Evolutionary conservation across 768 basidiomycete species (phyloP).

Genomic region (Leccinum arenicola): DNA sequence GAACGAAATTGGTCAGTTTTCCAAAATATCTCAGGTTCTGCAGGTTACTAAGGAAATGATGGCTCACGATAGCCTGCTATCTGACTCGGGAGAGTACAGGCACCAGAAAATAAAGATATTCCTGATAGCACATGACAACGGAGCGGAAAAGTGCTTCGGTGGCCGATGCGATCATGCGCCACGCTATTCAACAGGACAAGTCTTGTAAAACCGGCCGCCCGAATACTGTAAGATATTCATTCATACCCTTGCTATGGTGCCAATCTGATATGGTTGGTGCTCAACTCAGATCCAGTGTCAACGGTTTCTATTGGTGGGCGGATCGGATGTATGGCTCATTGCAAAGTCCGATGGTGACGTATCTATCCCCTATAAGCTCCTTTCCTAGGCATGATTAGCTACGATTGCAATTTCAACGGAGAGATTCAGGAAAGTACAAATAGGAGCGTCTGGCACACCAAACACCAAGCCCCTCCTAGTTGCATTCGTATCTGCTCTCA

Average conservation of each 20-base stretch:
- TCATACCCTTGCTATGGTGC: neutral
- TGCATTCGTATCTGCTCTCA: neutral
- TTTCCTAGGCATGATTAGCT: constrained; percentile 1
- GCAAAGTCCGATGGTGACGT: constrained; percentile 5
- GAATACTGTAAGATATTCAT: neutral
- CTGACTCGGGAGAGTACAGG: neutral
- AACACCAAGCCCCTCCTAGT: neutral
- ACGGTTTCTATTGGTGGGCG: neutral
- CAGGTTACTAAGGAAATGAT: constrained; percentile 3
- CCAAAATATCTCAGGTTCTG: constrained; percentile 11
- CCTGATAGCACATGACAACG: neutral
- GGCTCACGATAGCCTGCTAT: neutral
- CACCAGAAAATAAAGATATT: neutral
- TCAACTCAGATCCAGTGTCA: neutral
- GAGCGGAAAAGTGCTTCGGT: neutral
- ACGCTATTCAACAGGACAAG: neutral
- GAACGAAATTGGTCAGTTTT: neutral
- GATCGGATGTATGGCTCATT: neutral
- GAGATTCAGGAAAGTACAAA: constrained; percentile 10
- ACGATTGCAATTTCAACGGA: neutral
- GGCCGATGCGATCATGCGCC: constrained; percentile 4
- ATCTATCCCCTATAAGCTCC: constrained; percentile 9
- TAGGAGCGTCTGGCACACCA: neutral
- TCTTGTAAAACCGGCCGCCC: constrained; percentile 1
- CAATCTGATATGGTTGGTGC: neutral